Evolutionary conservation across 169 alveolate genomes (phyloP), one percentile per base, ranked within the genome.

Genomic region (Cryptosporidium tyzzeri): DNA sequence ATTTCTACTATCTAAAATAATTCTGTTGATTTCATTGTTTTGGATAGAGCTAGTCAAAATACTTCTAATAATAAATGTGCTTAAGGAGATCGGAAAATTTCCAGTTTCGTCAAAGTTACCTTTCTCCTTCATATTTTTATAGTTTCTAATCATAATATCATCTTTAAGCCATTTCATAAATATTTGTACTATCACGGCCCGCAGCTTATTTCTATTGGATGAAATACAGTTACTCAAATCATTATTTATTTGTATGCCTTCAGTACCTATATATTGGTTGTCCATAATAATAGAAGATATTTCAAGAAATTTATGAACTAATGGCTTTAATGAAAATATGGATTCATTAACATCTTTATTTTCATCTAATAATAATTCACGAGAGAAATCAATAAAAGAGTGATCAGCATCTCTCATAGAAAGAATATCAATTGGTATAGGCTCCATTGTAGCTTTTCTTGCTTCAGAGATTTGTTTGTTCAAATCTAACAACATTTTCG

Each of bases 131-230:
- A 80, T 65, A 37, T 80, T 65, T 8, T 31, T 55, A 62, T 65
- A 80, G 45, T 31, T 29, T 45, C 89, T 35, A 48, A 80, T 80
- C 29, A 80, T 23, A 37, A 62, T 62, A 16, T 80, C 89, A 21
- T 80, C 75, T 65, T 62, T 80, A 16, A 80, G 75, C 89, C 89
- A 80, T 48, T 80, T 80, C 71, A 80, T 61, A 26, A 62, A 31
- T 44, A 45, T 26, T 62, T 45, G 18, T 35, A 80, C 39, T 0
- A 65, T 50, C n/a, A 4, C n/a, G 3, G 51, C 48, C 1, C 86
- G 44, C 21, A 73, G 53, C 26, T 73, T 73, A 53, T 26, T 31
- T 53, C 86, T 73, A 53, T 73, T 73, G 14, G 86, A 73, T 12
- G 51, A 51, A 31, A 73, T 53, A 55, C 86, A 73, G 0, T 37